Percentiles rank a stretch among this genome's conserved stretches.
phyloP scores from a whole-genome alignment of 1,284 basidiomycete genomes.

The Tilletiopsis washingtonensis region DNA sequence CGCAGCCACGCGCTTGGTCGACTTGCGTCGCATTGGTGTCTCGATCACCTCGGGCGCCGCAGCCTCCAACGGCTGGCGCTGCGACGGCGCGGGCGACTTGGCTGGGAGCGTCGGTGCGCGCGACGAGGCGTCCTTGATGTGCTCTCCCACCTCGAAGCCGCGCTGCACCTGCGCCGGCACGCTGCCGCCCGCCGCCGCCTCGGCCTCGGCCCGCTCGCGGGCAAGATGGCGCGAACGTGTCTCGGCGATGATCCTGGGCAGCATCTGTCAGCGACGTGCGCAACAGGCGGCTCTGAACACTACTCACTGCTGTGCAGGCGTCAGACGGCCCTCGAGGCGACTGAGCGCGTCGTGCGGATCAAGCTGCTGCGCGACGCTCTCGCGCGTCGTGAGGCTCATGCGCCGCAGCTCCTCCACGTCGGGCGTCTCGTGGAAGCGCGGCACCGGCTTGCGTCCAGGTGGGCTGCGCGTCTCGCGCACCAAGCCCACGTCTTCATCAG shows the following conservation, averaged over 20 bases:
- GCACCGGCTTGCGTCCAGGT: slow-evolving; percentile 28
- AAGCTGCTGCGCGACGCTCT: slow-evolving; percentile 3
- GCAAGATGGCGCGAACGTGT: slow-evolving; percentile 27
- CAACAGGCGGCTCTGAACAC: background rate
- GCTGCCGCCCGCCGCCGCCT: background rate
- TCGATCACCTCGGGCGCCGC: too few species aligned
- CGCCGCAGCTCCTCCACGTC: background rate
- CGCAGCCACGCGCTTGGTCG: background rate
- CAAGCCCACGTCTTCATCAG: slow-evolving; percentile 1
- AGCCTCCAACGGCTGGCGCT: background rate
- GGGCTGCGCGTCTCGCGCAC: slow-evolving; percentile 18
- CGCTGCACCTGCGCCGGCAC: background rate
- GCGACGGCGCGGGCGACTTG: slow-evolving; percentile 3
- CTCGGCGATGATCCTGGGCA: slow-evolving; percentile 32
- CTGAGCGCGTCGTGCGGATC: slow-evolving; percentile 9
- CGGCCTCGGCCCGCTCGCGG: slow-evolving; percentile 17
- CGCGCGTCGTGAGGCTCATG: slow-evolving; percentile 2
- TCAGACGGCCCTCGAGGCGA: slow-evolving; percentile 15
- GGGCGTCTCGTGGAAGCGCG: slow-evolving; percentile 5
- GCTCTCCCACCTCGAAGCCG: background rate
- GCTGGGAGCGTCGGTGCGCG: background rate
- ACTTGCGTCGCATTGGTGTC: background rate
- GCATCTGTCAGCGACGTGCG: background rate
- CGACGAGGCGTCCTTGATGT: background rate
- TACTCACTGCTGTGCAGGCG: slow-evolving; percentile 25